These are phyloP conservation scores for Mortierella sp. DNA, from an alignment of 371 early-diverging fungal genomes.

Conservation along the genomic window DNA sequence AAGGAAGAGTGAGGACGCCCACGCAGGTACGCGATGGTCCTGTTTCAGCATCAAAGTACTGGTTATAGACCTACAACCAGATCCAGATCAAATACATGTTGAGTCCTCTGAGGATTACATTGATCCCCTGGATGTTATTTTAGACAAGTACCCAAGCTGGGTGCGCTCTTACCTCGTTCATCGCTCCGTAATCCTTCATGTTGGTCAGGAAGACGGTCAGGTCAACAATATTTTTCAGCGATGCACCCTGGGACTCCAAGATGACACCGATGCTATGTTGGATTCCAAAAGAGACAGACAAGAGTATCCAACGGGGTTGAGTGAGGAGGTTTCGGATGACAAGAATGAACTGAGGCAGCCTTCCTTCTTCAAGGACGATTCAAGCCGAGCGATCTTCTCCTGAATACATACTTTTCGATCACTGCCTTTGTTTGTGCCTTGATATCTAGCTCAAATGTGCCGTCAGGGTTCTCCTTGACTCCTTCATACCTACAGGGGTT, in stretches of 20 bases:
- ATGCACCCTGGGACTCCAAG: constrained; percentile 59
- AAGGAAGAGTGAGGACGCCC: constrained; percentile 60
- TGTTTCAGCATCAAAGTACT: constrained; percentile 60
- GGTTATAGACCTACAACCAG: constrained; percentile 60
- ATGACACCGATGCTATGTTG: constrained; percentile 66
- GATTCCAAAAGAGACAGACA: neutral
- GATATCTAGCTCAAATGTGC: constrained; percentile 66
- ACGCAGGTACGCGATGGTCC: constrained; percentile 65
- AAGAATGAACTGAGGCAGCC: neutral
- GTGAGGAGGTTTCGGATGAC: neutral
- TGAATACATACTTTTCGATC: constrained; percentile 61
- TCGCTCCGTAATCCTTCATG: constrained; percentile 71
- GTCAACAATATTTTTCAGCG: constrained; percentile 67
- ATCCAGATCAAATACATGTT: neutral
- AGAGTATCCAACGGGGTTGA: no score
- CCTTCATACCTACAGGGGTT: constrained; percentile 56
- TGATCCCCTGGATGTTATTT: no score
- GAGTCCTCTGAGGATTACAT: no score
- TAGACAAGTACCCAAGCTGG: neutral
- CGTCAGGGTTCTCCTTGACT: constrained; percentile 59
- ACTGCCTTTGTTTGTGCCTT: constrained; percentile 68
- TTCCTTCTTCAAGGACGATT: neutral
- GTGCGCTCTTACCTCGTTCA: constrained; percentile 62
- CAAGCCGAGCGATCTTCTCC: neutral
- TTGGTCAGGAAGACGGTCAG: constrained; percentile 74